These are phyloP conservation scores for Phanerochaete sordida DNA, from an alignment of 768 basidiomycete species.

Conservation along the genomic window DNA sequence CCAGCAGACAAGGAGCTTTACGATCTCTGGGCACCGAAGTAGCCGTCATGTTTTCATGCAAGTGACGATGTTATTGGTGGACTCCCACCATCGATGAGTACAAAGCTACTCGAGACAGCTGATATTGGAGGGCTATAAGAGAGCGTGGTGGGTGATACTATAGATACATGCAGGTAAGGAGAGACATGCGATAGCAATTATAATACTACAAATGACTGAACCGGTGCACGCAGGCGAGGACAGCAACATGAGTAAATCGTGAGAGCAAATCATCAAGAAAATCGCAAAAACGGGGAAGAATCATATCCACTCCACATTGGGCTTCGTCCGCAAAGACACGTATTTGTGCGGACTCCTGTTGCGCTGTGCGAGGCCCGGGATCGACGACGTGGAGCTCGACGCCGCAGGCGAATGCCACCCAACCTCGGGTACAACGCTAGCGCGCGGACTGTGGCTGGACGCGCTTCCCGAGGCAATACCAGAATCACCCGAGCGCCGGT, in stretches of 20 bases:
- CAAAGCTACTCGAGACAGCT: not conserved
- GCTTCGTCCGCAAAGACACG: conserved; percentile 13
- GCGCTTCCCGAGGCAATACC: conserved; percentile 13
- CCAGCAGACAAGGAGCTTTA: conserved; percentile 73
- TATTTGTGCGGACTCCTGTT: not conserved
- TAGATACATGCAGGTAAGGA: conserved; percentile 7
- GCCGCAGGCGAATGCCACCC: conserved; percentile 12
- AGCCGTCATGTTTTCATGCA: conserved; percentile 7
- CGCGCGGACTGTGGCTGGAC: conserved; percentile 14
- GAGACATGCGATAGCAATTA: not conserved
- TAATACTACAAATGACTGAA: conserved; percentile 4
- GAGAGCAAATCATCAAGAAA: not conserved
- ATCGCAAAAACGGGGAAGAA: not conserved
- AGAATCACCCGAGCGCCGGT: conserved; percentile 20
- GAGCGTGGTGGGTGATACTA: not conserved
- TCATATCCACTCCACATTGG: conserved; percentile 25
- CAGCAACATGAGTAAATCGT: not conserved
- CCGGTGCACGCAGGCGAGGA: not conserved
- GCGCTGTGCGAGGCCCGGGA: conserved; percentile 2
- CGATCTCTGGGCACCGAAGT: conserved; percentile 66
- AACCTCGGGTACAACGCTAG: conserved; percentile 14
- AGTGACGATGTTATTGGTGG: not conserved
- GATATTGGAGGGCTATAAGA: too few species aligned
- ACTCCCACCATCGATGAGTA: not conserved
- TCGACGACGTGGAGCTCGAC: not conserved